A percentile compares a stretch with the other conserved stretches of the same genome.
Conservation (phyloP, 1,284 basidiomycete species). For the Apiotrichum sp. region DNA sequence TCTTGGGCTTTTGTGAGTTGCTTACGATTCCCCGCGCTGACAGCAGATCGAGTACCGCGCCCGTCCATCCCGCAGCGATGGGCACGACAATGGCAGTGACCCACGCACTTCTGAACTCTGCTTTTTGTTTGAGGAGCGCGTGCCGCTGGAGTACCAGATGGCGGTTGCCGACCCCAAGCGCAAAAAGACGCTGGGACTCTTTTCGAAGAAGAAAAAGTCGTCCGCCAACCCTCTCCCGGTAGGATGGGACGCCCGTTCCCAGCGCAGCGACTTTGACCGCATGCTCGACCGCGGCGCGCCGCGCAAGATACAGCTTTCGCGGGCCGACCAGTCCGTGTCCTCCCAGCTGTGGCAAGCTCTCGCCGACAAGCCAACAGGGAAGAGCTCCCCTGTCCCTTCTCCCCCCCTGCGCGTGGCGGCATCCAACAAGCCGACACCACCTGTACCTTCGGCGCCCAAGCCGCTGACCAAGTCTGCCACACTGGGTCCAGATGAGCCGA, state of each 20-base stretch:
- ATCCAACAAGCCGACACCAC: not conserved
- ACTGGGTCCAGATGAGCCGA: constrained; percentile 43
- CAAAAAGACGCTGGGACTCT: constrained; percentile 39
- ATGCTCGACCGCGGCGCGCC: constrained; percentile 48
- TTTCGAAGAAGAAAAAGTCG: constrained; percentile 40
- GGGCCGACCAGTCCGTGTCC: constrained; percentile 15
- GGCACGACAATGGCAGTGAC: constrained; percentile 42
- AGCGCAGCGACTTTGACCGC: constrained; percentile 65
- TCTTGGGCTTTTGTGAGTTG: constrained; percentile 79
- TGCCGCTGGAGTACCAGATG: constrained; percentile 74
- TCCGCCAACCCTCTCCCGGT: constrained; percentile 29
- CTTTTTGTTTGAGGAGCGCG: constrained; percentile 79
- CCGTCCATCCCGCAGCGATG: constrained; percentile 22
- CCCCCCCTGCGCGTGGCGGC: not conserved
- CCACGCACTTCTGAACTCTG: constrained; percentile 57
- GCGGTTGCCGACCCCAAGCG: constrained; percentile 56
- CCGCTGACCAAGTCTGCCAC: constrained; percentile 49
- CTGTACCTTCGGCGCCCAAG: constrained; percentile 1
- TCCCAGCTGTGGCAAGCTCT: constrained; percentile 28
- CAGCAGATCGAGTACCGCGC: constrained; percentile 75
- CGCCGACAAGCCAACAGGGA: constrained; percentile 5
- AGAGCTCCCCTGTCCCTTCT: constrained; percentile 3
- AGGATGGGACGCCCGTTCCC: not conserved
- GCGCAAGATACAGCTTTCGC: constrained; percentile 25
- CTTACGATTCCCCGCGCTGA: not conserved